Percentiles rank a stretch among this genome's conserved stretches.
phyloP scores from a whole-genome alignment of 495 filamentous ascomycete genomes.

The Podospora appendiculata region DNA sequence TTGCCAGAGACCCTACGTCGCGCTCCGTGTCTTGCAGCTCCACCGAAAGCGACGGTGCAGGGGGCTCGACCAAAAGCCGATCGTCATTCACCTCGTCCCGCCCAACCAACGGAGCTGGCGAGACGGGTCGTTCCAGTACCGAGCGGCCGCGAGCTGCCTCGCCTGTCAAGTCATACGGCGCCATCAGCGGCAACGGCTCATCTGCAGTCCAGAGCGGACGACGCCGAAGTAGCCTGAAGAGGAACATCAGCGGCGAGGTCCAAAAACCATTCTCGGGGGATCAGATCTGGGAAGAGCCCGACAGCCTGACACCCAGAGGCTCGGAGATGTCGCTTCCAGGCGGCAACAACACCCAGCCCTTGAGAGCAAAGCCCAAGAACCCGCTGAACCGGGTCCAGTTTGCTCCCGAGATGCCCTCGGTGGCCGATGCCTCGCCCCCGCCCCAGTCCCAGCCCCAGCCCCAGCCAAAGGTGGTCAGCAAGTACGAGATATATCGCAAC shows the following conservation, averaged over 20 bases:
- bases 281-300: constrained; percentile 84
- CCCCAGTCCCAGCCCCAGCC: too few species aligned
- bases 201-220: constrained; percentile 18
- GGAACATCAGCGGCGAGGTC: constrained; percentile 50
- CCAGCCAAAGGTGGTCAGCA: constrained; percentile 48
- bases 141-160: constrained; percentile 20
- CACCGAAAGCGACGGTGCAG: constrained; percentile 31
- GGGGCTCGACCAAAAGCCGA: constrained; percentile 10
- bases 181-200: constrained; percentile 10
- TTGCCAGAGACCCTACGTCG: constrained; percentile 35
- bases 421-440: constrained; percentile 5
- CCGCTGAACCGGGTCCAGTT: constrained; percentile 48
- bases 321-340: not conserved
- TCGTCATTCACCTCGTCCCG: constrained; percentile 22
- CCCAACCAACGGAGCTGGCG: constrained; percentile 12
- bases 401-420: constrained; percentile 26
- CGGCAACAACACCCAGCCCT: constrained; percentile 15
- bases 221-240: constrained; percentile 41
- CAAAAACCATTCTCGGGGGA: constrained; percentile 59
- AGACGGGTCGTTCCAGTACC: constrained; percentile 19
- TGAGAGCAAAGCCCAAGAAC: constrained; percentile 48
- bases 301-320: constrained; percentile 25
- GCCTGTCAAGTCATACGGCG: constrained; percentile 18
- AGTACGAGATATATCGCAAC: constrained; percentile 69
- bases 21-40: constrained; percentile 45